phyloP scores from a whole-genome alignment of 2,329 filamentous ascomycete species.

The Trichophyton mentagrophytes region DNA sequence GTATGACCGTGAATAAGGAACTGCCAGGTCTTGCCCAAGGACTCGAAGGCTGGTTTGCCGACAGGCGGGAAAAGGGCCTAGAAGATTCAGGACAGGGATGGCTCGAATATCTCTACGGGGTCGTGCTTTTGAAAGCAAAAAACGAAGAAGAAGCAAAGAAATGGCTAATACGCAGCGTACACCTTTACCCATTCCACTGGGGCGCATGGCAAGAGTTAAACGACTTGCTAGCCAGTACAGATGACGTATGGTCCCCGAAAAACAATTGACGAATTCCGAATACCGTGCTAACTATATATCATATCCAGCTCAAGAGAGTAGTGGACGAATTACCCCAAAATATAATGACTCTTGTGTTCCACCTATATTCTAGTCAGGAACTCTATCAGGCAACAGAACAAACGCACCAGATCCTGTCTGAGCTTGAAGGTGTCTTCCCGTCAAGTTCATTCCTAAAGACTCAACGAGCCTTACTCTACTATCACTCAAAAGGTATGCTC shows the following conservation, averaged over 20 bases:
- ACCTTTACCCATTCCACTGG: conserved; percentile 91
- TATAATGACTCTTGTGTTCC: conserved; percentile 87
- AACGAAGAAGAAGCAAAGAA: conserved; percentile 74
- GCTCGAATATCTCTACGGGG: conserved; percentile 72
- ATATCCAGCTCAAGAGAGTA: conserved; percentile 53
- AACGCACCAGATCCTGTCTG: conserved; percentile 60
- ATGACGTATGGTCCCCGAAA: conserved; percentile 52
- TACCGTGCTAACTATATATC: neutral
- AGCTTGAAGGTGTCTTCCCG: conserved; percentile 75
- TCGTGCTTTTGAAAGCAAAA: conserved; percentile 80
- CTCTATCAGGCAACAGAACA: conserved; percentile 73
- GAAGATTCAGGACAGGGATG: conserved; percentile 66
- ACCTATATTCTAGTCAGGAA: conserved; percentile 79
- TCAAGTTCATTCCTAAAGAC: conserved; percentile 80
- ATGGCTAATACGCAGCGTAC: conserved; percentile 78
- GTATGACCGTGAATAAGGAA: conserved; percentile 74
- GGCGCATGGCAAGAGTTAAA: conserved; percentile 91
- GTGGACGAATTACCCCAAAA: conserved; percentile 67
- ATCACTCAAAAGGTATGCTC: conserved; percentile 61
- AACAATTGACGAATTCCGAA: conserved; percentile 4
- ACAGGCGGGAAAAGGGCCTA: conserved; percentile 49
- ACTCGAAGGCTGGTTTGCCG: conserved; percentile 67
- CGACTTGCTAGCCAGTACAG: conserved; percentile 60
- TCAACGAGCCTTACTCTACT: conserved; percentile 73
- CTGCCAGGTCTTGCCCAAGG: conserved; percentile 61